Evolutionary conservation across 495 filamentous ascomycete species (phyloP), one percentile per base, ranked within the genome.

Genomic region (Astrocystis sublimbata): DNA sequence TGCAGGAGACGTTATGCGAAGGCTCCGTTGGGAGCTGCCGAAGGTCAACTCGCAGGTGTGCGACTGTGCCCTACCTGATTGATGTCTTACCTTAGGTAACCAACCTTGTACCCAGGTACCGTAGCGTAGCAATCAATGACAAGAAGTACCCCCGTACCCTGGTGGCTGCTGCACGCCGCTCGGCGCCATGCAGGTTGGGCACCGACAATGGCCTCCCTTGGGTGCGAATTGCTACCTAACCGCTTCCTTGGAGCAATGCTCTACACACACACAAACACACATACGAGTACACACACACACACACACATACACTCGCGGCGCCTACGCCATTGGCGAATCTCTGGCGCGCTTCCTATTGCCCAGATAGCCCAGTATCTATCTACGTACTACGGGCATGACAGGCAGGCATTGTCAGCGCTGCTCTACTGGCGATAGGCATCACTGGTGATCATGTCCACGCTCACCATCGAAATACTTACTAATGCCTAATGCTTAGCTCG

Each of bases 161-260:
- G 66, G 65, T 68, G 65, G 63, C 38, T 51, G 19, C 31, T n/a
- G n/a, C n/a, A n/a, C n/a, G n/a, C 3, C 23, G 23, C 21, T 56
- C 2, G 13, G 19, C 21, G 36, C 58, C 53, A 61, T 53, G 56
- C 58, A 42, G 41, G 68, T 73, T 72, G 70, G 70, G 70, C 71
- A 73, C 61, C 71, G 65, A n/a, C n/a, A n/a, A 71, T 45, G 59
- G 15, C 59, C 43, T 54, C 15, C 40, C 66, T 64, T 69, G 64
- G 65, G 61, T 60, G 56, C 30, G 46, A 64, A 71, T 71, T 68
- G 70, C 60, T 65, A 73, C 70, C 68, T 67, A 65, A 71, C 50
- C 60, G 42, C 45, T 50, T 23, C 33, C 51, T 61, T 53, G 35
- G 33, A 64, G 47, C 62, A 58, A 67, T 69, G 65, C 58, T n/a